Conservation (phyloP, 306 rosid species). For the Castanea mollissima region DNA sequence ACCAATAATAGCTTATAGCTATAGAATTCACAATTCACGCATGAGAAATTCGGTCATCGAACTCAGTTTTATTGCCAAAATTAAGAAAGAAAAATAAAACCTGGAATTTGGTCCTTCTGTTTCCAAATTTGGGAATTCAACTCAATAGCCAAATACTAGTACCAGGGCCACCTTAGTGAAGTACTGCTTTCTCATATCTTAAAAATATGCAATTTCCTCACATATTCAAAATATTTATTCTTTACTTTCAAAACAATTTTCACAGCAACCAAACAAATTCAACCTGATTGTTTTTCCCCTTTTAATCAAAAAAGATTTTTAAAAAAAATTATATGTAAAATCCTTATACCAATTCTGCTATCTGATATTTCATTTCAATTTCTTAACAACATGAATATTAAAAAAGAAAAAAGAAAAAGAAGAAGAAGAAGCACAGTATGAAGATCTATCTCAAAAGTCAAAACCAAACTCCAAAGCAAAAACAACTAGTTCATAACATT, state of each 20-base stretch:
- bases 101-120: not conserved
- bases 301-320: not conserved
- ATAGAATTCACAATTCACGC: not conserved
- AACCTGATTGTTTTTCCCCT: not conserved
- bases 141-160: not conserved
- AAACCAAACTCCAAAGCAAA: not conserved
- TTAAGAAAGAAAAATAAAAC: not conserved
- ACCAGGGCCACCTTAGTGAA: not conserved
- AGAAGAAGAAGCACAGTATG: not conserved
- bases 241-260: not conserved
- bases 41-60: not conserved
- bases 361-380: not conserved
- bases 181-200: not conserved
- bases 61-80: not conserved
- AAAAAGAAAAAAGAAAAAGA: not conserved
- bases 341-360: not conserved
- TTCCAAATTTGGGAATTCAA: constrained; percentile 1
- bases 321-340: not conserved
- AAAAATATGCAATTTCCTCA: not conserved
- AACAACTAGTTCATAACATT: not conserved
- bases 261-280: not conserved
- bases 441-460: not conserved
- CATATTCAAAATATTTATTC: not conserved
- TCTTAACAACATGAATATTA: not conserved
- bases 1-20: not conserved